Evolutionary conservation across 305 asterid genomes (phyloP), one percentile per base, ranked within the genome.

Genomic region (Fraxinus angustifolia): DNA sequence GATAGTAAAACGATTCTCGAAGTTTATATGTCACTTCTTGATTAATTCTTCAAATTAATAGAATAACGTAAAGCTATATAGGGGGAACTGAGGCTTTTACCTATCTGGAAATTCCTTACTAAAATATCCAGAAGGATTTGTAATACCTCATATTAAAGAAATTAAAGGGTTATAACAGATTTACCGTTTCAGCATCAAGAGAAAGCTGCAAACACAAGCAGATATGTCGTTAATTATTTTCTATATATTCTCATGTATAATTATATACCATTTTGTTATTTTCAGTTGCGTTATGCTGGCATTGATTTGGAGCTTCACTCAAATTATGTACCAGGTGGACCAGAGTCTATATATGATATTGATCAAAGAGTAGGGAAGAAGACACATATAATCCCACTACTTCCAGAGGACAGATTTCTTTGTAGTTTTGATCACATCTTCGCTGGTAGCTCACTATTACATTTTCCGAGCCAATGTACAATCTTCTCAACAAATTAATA

Each of bases 351-450:
- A 82, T 90, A 84, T 67, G 90, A 88, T 31, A 81, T 92, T 48
- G 97, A 93, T 81, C 91, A 68, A 78, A 84, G 88, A 85, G 87
- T 90, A 87, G 89, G 93, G 50, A 87, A 81, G 84, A 90, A 76
- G 84, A 93, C 97, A 71, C 90, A 88, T 80, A 88, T 92, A 75
- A 88, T 93, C 81, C 94, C 92, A 14, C 88, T 94, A 82, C 92
- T 92, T 79, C 91, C 93, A 23, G 92, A 91, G 36, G 95, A 93
- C 85, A 88, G 89, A 81, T 93, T 93, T 85, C 97, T 93, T 58
- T 89, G 95, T 73, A 86, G 97, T 85, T 92, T 92, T 83, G 87
- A 88, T 79, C 97, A 93, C 89, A 92, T 93, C 50, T 91, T 93
- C 87, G 93, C 93, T 35, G 97, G 97, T 86, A 58, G 86, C 78